A percentile compares a stretch with the other conserved stretches of the same genome.
phyloP scores from a whole-genome alignment of 768 basidiomycete species.

The Hypholoma fasciculare region DNA sequence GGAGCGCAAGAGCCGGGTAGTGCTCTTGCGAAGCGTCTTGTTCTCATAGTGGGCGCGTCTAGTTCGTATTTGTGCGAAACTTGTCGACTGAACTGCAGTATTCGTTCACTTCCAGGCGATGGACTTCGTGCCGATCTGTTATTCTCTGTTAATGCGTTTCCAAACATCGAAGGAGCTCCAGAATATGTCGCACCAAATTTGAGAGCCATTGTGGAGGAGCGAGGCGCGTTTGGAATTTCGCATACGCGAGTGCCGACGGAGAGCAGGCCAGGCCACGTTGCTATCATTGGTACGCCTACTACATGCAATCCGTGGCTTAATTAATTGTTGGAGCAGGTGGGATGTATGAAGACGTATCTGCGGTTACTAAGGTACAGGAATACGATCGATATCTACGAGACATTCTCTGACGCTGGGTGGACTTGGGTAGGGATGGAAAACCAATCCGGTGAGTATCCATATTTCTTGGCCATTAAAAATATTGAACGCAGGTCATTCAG shows the following conservation, averaged over 20 bases:
- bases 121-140: constrained; percentile 83
- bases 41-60: constrained; percentile 72
- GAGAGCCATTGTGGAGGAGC: constrained; percentile 59
- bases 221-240: constrained; percentile 82
- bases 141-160: constrained; percentile 64
- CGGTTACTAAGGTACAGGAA: constrained; percentile 72
- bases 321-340: constrained; percentile 44
- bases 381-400: neutral
- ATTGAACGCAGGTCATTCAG: constrained; percentile 19
- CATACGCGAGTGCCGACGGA: constrained; percentile 90
- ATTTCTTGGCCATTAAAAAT: constrained; percentile 22
- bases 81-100: neutral
- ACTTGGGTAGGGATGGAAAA: constrained; percentile 72
- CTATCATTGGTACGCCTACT: constrained; percentile 63
- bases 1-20: constrained; percentile 34
- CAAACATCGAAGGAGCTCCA: constrained; percentile 47
- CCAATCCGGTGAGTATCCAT: constrained; percentile 62
- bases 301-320: no score
- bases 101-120: constrained; percentile 51
- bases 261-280: constrained; percentile 86
- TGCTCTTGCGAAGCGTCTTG: constrained; percentile 67
- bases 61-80: neutral
- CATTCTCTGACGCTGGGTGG: constrained; percentile 4
- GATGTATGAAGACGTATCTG: constrained; percentile 91
- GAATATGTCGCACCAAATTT: constrained; percentile 74